Evolutionary conservation across 371 early-diverging fungal genomes (phyloP).

Genomic region (Apophysomyces sp.): DNA sequence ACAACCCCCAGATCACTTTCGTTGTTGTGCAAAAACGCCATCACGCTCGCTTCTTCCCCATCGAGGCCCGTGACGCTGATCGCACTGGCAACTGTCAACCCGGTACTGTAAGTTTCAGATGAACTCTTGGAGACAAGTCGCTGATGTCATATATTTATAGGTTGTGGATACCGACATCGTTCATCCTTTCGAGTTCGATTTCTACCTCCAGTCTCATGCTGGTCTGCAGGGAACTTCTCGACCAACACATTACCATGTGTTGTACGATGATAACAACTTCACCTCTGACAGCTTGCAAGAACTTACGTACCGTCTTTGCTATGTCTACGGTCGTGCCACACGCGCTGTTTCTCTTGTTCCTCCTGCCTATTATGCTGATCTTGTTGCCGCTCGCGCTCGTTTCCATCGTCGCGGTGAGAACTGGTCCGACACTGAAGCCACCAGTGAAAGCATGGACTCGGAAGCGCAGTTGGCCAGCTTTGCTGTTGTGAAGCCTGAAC

Average conservation of each 20-base stretch:
- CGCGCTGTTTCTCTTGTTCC: conserved; percentile 82
- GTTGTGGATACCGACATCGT: conserved; percentile 85
- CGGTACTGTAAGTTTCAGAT: conserved; percentile 64
- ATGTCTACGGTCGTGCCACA: conserved; percentile 84
- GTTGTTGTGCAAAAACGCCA: conserved; percentile 97
- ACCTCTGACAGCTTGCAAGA: conserved; percentile 76
- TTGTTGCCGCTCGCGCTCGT: conserved; percentile 80
- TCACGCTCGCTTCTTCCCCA: conserved; percentile 91
- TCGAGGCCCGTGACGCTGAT: conserved; percentile 51
- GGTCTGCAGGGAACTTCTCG: conserved; percentile 92
- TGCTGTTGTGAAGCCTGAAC: conserved; percentile 39
- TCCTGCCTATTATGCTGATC: conserved; percentile 90
- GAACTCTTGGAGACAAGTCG: neutral
- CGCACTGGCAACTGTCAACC: conserved; percentile 58
- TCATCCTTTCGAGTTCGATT: conserved; percentile 87
- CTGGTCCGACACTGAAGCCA: conserved; percentile 49
- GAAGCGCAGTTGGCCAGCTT: conserved; percentile 45
- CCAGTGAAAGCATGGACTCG: conserved; percentile 38
- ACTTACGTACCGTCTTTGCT: conserved; percentile 87
- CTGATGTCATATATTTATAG: neutral
- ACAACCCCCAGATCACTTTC: conserved; percentile 88
- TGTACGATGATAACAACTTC: conserved; percentile 85
- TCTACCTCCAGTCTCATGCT: conserved; percentile 85
- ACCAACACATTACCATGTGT: conserved; percentile 88
- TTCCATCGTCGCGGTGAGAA: conserved; percentile 70